Evolutionary conservation across 1,284 basidiomycete species (phyloP), one percentile per base, ranked within the genome.

Genomic region (Erythrobasidium hasegawianum): DNA sequence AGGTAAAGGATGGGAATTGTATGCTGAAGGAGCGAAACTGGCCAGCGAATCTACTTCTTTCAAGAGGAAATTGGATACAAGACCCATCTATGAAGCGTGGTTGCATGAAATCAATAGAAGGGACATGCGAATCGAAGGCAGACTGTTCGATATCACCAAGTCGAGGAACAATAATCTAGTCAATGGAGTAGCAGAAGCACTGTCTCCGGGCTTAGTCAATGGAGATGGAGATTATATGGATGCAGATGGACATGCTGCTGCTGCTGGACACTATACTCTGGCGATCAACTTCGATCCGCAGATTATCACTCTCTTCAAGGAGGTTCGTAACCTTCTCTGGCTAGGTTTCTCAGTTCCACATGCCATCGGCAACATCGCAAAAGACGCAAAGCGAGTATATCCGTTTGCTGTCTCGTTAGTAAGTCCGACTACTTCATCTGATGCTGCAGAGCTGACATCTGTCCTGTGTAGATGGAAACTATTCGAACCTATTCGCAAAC

Each of bases 1-100:
- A 11, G 96, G 95, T 9, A 93, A 92, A 77, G 94, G 92, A 7
- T 98, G 95, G 95, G 94, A 97, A 77, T 85, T 93, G 69, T 98
- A 98, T 73, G 92, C 95, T n/a, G 95, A 99, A 74, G 96, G 96
- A 5, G 92, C 97, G 78, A 93, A 94, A 75, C 87, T 99, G 0
- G 90, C 96, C 74, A 87, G 87, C 45, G 95, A 98, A 78, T 88
- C 86, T 61, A 82, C 86, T 3, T 89, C 91, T 0, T 99, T 99
- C 84, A 85, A 90, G 53, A 90, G 89, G 78, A 98, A 97, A 79
- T 87, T 97, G 57, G 93, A 97, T 75, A 95, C 94, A 0, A 83
- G 86, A 33, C 89, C 92, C 1, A 87, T 98, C 22, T 97, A 88
- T 76, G 93, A 97, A 2, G 94, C 93, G 0, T 98, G 96, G 96